Conservation (phyloP, 495 filamentous ascomycete species). For the Penicillium steckii region DNA sequence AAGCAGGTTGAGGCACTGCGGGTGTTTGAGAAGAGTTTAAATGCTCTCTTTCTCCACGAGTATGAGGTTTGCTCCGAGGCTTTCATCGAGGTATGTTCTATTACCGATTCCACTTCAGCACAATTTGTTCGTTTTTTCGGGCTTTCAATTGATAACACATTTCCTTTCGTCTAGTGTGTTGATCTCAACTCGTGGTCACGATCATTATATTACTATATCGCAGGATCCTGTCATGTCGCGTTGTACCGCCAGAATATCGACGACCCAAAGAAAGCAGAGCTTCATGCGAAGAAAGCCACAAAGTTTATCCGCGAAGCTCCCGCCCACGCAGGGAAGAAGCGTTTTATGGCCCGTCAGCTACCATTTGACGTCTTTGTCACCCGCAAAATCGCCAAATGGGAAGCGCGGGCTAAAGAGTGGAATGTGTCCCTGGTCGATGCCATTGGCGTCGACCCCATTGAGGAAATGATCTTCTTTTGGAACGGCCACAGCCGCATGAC, state of each 20-base stretch:
- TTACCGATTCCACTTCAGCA: neutral
- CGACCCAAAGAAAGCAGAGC: slow-evolving; percentile 49
- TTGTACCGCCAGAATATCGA: slow-evolving; percentile 62
- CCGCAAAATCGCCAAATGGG: slow-evolving; percentile 89
- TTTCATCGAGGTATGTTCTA: slow-evolving; percentile 58
- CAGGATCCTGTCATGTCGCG: slow-evolving; percentile 73
- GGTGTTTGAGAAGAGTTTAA: slow-evolving; percentile 81
- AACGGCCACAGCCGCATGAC: slow-evolving; percentile 77
- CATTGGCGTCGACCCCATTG: slow-evolving; percentile 75
- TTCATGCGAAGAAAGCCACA: slow-evolving; percentile 63
- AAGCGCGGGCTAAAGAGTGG: slow-evolving; percentile 69
- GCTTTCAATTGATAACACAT: neutral
- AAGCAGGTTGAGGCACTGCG: slow-evolving; percentile 80
- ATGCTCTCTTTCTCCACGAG: slow-evolving; percentile 73
- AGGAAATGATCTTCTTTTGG: slow-evolving; percentile 99
- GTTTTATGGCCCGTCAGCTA: slow-evolving; percentile 82
- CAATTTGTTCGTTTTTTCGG: neutral
- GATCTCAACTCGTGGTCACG: slow-evolving; percentile 91
- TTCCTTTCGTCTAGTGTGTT: slow-evolving; percentile 52
- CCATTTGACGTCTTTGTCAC: slow-evolving; percentile 88
- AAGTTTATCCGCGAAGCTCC: slow-evolving; percentile 71
- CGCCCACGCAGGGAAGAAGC: slow-evolving; percentile 76
- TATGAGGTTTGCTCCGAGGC: slow-evolving; percentile 69
- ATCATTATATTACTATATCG: slow-evolving; percentile 86
- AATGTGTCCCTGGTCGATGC: slow-evolving; percentile 74